These are phyloP conservation scores for Trichosanthes truncata DNA, from an alignment of 306 rosid genomes.

Conservation along the genomic window DNA sequence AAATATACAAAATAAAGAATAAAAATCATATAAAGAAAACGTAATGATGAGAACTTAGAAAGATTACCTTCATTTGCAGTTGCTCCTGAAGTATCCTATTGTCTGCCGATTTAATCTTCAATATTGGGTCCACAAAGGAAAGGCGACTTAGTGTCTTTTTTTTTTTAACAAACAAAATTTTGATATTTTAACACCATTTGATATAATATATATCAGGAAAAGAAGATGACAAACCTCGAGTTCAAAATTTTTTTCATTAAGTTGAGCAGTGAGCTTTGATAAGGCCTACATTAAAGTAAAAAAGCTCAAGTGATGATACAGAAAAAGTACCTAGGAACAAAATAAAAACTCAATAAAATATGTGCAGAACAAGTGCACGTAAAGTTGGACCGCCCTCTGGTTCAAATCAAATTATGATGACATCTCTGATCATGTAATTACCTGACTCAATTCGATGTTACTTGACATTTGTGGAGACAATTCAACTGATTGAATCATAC, in stretches of 20 bases:
- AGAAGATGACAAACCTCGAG: constrained; percentile 61
- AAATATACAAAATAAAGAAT: neutral
- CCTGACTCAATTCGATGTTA: constrained; percentile 55
- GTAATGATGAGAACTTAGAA: constrained; percentile 4
- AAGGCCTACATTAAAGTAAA: constrained; percentile 39
- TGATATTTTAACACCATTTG: constrained; percentile 5
- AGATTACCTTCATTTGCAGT: constrained; percentile 59
- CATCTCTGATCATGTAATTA: constrained; percentile 11
- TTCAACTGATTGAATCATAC: constrained; percentile 65
- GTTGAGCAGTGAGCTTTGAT: constrained; percentile 56
- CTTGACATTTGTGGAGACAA: constrained; percentile 36
- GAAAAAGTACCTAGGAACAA: neutral
- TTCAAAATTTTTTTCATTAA: constrained; percentile 67
- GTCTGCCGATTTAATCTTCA: constrained; percentile 80
- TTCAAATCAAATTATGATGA: neutral
- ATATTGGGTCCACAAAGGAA: constrained; percentile 15
- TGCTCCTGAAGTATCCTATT: constrained; percentile 87
- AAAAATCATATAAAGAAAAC: constrained; percentile 10
- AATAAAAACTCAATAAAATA: neutral
- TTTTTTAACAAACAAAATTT: neutral
- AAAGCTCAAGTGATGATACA: constrained; percentile 10
- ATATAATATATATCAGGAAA: constrained; percentile 7
- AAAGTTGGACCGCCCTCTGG: neutral
- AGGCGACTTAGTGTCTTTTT: neutral
- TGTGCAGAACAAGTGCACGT: neutral